phyloP scores from a whole-genome alignment of 164 flowering plant genomes.

The Magnolia officinalis region DNA sequence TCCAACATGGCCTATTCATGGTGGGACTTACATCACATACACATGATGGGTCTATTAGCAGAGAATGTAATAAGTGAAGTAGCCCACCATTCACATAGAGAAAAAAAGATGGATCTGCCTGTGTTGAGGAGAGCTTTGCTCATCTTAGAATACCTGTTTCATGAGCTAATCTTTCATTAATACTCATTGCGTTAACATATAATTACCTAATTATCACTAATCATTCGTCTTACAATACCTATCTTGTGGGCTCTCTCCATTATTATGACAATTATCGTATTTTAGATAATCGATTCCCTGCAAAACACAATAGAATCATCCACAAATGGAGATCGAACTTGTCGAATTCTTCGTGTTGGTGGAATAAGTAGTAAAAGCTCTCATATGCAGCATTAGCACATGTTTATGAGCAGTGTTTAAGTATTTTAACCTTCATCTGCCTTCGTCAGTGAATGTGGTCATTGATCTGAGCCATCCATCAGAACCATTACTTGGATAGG shows the following conservation, averaged over 20 bases:
- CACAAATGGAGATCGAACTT: neutral
- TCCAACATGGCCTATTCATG: no score
- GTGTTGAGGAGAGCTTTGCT: conserved; percentile 54
- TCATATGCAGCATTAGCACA: neutral
- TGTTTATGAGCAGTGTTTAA: neutral
- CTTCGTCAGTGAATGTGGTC: neutral
- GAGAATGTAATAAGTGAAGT: neutral
- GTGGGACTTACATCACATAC: no score
- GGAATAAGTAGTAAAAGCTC: neutral
- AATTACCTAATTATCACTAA: neutral
- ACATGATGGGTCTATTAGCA: neutral
- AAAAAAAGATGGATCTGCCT: conserved; percentile 61
- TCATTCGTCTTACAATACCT: conserved; percentile 25
- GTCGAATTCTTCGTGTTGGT: neutral
- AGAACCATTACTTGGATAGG: neutral
- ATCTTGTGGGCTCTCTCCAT: conserved; percentile 31
- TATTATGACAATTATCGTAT: conserved; percentile 54
- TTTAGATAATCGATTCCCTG: conserved; percentile 69
- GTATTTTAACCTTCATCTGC: neutral
- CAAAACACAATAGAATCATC: neutral
- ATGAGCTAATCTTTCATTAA: neutral
- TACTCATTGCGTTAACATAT: neutral
- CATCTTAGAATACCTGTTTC: conserved; percentile 58
- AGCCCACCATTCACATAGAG: conserved; percentile 76
- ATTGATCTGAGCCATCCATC: neutral